Evolutionary conservation across 331 rosid species (phyloP).

Genomic region (Pyrus hybrid): DNA sequence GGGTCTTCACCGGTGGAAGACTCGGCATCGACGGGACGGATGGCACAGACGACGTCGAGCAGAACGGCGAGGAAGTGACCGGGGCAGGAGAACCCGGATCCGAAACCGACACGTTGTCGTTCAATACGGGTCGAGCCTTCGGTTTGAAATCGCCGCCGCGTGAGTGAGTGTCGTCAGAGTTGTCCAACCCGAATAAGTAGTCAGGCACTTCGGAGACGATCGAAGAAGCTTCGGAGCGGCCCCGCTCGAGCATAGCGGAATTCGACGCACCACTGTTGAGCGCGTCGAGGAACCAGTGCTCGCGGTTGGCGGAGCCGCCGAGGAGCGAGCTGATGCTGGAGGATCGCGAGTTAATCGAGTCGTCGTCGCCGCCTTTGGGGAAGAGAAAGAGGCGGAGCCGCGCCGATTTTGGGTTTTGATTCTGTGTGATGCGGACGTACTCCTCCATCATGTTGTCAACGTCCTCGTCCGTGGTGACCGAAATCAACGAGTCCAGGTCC

Average conservation of each 20-base stretch:
- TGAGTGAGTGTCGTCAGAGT: constrained; percentile 50
- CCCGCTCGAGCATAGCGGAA: constrained; percentile 48
- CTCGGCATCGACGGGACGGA: constrained; percentile 41
- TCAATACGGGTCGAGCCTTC: constrained; percentile 22
- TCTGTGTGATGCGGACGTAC: constrained; percentile 65
- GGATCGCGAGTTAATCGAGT: constrained; percentile 45
- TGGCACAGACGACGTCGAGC: constrained; percentile 49
- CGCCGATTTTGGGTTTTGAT: constrained; percentile 58
- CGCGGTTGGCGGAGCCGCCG: constrained; percentile 74
- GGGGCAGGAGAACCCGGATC: constrained; percentile 88
- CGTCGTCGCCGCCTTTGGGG: constrained; percentile 23
- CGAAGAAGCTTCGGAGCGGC: constrained; percentile 82
- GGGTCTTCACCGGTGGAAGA: constrained; percentile 80
- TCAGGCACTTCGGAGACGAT: constrained; percentile 88
- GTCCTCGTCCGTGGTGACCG: constrained; percentile 85
- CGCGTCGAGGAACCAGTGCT: constrained; percentile 87
- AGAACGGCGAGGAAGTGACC: constrained; percentile 37
- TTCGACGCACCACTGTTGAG: constrained; percentile 49
- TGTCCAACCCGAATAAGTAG: constrained; percentile 78
- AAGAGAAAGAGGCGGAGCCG: constrained; percentile 83
- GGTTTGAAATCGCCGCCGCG: constrained; percentile 47
- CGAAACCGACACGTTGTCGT: constrained; percentile 47
- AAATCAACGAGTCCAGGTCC: constrained; percentile 87
- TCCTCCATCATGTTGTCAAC: constrained; percentile 99
- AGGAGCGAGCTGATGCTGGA: constrained; percentile 72